Conservation (phyloP, 768 basidiomycete genomes). For the Psilocybe cubensis region DNA sequence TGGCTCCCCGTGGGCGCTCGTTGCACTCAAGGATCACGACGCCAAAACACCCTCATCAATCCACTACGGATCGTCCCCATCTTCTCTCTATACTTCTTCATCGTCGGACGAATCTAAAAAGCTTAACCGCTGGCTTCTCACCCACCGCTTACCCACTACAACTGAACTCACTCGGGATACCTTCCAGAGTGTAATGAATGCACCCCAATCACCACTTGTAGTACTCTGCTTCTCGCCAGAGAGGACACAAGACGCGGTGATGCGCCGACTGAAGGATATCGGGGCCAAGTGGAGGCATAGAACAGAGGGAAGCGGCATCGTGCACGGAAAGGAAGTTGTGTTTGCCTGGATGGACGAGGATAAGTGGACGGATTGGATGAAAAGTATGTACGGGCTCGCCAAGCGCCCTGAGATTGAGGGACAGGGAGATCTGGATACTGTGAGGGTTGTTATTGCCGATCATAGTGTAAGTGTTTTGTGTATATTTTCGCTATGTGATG, state of each 20-base stretch:
- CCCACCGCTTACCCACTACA: slow-evolving; percentile 73
- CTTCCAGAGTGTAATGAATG: slow-evolving; percentile 88
- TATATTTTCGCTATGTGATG: slow-evolving; percentile 4
- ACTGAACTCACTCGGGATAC: slow-evolving; percentile 77
- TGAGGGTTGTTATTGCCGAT: slow-evolving; percentile 74
- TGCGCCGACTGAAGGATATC: slow-evolving; percentile 51
- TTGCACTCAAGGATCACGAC: slow-evolving; percentile 70
- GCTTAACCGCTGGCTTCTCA: slow-evolving; percentile 60
- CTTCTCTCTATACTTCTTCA: slow-evolving; percentile 26
- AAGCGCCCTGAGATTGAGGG: slow-evolving; percentile 12
- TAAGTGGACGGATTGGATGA: slow-evolving; percentile 88
- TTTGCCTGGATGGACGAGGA: slow-evolving; percentile 91
- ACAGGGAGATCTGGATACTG: slow-evolving; percentile 37
- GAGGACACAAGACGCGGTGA: slow-evolving; percentile 41
- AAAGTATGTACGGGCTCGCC: slow-evolving; percentile 75
- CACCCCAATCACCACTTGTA: slow-evolving; percentile 73
- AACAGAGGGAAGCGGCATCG: slow-evolving; percentile 42
- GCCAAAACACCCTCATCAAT: slow-evolving; percentile 45
- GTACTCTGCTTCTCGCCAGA: slow-evolving; percentile 61
- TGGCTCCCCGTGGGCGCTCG: slow-evolving; percentile 58
- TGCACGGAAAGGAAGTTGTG: slow-evolving; percentile 61
- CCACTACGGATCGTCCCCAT: slow-evolving; percentile 34
- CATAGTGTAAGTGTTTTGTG: slow-evolving; percentile 60
- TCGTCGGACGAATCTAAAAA: slow-evolving; percentile 9
- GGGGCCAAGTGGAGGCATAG: slow-evolving; percentile 62